Evolutionary conservation across 2,329 filamentous ascomycete species (phyloP), one percentile per base, ranked within the genome.

Genomic region (Rasamsonia emersonii): DNA sequence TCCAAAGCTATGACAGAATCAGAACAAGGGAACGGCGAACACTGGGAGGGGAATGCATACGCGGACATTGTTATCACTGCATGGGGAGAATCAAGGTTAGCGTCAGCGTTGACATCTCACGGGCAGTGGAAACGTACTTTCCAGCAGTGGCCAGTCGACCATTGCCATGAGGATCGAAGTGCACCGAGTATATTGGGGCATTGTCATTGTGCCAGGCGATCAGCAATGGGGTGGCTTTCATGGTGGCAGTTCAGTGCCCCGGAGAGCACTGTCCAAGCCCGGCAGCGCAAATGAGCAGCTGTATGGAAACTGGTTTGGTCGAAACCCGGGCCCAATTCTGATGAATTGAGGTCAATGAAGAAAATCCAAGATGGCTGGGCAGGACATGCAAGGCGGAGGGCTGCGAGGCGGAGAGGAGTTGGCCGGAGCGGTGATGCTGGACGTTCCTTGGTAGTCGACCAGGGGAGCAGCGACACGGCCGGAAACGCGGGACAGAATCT

Each of bases 161-260:
- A 60, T 91, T 95, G 43, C 86, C 86, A 54, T 85, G 74, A 28
- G 85, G 85, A 58, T 98, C 89, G 58, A 96, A 98, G 61, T 96
- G 89, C 47, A 86, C 86, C 25, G 89, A 95, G 67, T 96, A 98
- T 58, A 98, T 88, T 37, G 91, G 91, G 50, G 85, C 79, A 65
- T 93, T 94, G 56, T 94, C 85, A 61, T 95, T 85, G 64, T 98
- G 93, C 91, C 91, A 98, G 70, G 93, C 86, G 65, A 98, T 89
- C 56, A 96, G 89, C 48, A 98, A 74, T 49, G 91, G 89, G 54
- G 86, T 81, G 56, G 86, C 88, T 75, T 93, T 96, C 91, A 98
- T 98, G 57, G 61, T 54, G 53, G 44, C 39, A 50, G 48, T 49
- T 50, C 51, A 45, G 43, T 37, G 44, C 40, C 44, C 33, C 42